A percentile compares a stretch with the other conserved stretches of the same genome.
Evolutionary conservation across 225 moss, liverwort and hornwort species (phyloP).

Genomic region (Marchantia paleacea): DNA sequence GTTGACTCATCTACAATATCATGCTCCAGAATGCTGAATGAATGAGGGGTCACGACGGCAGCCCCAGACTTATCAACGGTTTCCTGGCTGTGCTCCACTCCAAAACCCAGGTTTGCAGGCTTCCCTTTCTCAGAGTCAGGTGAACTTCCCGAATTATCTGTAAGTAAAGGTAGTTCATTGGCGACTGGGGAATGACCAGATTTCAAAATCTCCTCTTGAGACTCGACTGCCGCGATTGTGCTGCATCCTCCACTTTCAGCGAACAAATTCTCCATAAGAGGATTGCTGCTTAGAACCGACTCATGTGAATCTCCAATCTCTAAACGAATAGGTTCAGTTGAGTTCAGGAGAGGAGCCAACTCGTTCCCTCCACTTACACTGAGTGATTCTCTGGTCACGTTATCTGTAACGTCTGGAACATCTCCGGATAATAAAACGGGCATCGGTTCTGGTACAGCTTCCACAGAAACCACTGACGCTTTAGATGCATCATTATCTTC

Average conservation of each 20-base stretch:
- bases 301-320: background rate
- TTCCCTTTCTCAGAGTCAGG: background rate
- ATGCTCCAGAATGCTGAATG: background rate
- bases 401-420: too few species aligned
- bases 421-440: background rate
- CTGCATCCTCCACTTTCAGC: background rate
- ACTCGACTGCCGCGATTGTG: background rate
- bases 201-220: background rate
- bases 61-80: background rate
- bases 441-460: background rate
- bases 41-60: background rate
- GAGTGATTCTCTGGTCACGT: too few species aligned
- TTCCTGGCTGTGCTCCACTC: background rate
- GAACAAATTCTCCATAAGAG: background rate
- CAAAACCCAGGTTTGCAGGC: background rate
- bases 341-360: background rate
- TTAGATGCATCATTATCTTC: background rate
- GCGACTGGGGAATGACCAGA: background rate
- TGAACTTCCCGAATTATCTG: background rate
- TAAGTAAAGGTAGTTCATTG: background rate
- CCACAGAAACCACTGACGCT: background rate
- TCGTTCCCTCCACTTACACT: background rate
- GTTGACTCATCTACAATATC: background rate
- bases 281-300: background rate
- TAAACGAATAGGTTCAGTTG: background rate